phyloP scores from a whole-genome alignment of 345 rosid species.

The Mallotus nudiflorus region DNA sequence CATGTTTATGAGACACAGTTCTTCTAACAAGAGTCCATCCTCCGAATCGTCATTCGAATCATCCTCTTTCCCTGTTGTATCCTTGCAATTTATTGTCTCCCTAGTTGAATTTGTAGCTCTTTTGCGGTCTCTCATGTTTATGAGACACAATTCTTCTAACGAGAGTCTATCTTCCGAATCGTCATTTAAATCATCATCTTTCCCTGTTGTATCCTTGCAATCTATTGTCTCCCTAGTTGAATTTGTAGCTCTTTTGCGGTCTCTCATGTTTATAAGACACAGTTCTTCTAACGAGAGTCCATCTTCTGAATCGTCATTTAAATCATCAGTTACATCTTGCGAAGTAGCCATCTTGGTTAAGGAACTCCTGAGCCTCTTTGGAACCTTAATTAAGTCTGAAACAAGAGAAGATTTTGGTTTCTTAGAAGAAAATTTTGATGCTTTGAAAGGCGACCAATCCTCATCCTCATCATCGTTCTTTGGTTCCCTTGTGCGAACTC shows the following conservation, averaged over 20 bases:
- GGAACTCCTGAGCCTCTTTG: conserved; percentile 26
- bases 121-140: neutral
- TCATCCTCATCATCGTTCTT: neutral
- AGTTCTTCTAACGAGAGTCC: conserved; percentile 17
- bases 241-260: conserved; percentile 15
- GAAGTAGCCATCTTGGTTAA: conserved; percentile 8
- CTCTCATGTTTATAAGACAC: conserved; percentile 28
- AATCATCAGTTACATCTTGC: conserved; percentile 14
- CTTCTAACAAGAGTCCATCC: conserved; percentile 21
- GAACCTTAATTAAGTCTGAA: conserved; percentile 9
- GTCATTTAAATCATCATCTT: conserved; percentile 10
- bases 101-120: no score
- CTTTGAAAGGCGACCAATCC: neutral
- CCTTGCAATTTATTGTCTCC: no score
- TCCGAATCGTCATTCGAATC: conserved; percentile 33
- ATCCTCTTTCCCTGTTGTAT: neutral
- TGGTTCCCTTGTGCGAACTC: conserved; percentile 7
- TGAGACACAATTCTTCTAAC: no score
- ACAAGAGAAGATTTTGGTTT: conserved; percentile 2
- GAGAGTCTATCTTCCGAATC: no score
- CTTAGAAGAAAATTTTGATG: neutral
- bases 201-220: conserved; percentile 7
- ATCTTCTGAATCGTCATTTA: conserved; percentile 28
- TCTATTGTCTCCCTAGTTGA: neutral
- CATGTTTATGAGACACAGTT: conserved; percentile 21